Base-by-base conservation (phyloP, 306 rosid species). In the Senna tora region DNA sequence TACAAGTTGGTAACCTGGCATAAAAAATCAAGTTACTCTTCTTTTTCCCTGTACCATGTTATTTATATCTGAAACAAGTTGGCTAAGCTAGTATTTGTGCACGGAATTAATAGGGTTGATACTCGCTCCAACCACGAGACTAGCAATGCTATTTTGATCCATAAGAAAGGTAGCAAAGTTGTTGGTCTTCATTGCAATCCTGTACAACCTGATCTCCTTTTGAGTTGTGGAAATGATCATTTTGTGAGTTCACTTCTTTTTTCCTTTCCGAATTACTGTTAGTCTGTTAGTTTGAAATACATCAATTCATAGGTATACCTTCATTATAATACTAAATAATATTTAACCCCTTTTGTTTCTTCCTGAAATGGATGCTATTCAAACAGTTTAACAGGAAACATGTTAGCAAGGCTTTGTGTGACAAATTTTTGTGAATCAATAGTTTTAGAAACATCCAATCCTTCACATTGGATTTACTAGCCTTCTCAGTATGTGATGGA, bases 151-250 rank as follows among this genome's bases (percentile, higher is more conserved):
- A 76, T 91, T 80, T 83, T 93, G 91, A 89, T 93, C 79, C 98
- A 93, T 83, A 91, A 91, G 83, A 89, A 80, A 68, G 94, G 95
- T 58, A 87, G 75, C 76, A 93, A 91, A 87, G 96, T 93, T 65
- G 88, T 82, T 49, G 97, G 98, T 65, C 87, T 93, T 71, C 97
- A 93, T 80, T 91, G 96, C 82, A 93, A 93, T 84, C 98, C 98
- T 70, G 72, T 86, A 69, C 96, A 86, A 55, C 98, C 98, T 5
- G 98, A 93, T 71, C 92, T 93, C 59, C 85, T 93, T 52, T 81
- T 93, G 82, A 89, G 91, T 79, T 89, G 96, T 60, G 98, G 98
- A 77, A 91, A 93, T 79, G 97, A 93, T 81, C 97, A 93, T 84
- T 91, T 79, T 7, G 98, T 93, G 86, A 87, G 98, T 80, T 50